These are phyloP conservation scores for Cordyceps militaris DNA, from an alignment of 2,329 filamentous ascomycete species.

Conservation along the genomic window DNA sequence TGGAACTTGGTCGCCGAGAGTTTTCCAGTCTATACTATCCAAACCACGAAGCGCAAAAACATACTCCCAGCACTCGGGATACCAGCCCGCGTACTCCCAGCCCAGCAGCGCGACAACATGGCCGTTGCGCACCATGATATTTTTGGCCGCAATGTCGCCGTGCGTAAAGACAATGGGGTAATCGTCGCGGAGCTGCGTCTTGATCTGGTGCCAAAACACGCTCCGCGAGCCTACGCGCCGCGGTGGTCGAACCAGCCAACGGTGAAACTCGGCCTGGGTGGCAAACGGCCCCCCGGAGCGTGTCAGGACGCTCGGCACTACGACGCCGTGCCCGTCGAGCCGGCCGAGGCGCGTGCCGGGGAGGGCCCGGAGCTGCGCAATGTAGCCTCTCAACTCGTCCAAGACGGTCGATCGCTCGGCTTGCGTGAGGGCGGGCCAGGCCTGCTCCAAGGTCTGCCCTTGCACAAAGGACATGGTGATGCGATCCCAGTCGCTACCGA, in stretches of 20 bases:
- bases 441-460: slow-evolving; percentile 21
- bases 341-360: slow-evolving; percentile 18
- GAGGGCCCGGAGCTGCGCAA: slow-evolving; percentile 18
- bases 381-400: slow-evolving; percentile 18
- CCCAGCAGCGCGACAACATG: neutral
- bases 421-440: slow-evolving; percentile 16
- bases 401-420: slow-evolving; percentile 17
- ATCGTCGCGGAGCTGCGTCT: slow-evolving; percentile 16
- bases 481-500: slow-evolving; percentile 22
- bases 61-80: neutral
- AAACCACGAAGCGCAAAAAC: neutral
- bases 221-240: slow-evolving; percentile 14
- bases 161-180: slow-evolving; percentile 17
- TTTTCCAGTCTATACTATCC: neutral
- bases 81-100: neutral
- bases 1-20: neutral
- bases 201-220: slow-evolving; percentile 20
- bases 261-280: slow-evolving; percentile 16
- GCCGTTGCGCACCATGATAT: slow-evolving; percentile 13
- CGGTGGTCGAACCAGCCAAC: slow-evolving; percentile 20
- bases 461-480: slow-evolving; percentile 22
- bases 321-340: slow-evolving; percentile 18
- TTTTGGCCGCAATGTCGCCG: slow-evolving; percentile 13
- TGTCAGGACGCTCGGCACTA: slow-evolving; percentile 19
- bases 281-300: slow-evolving; percentile 20